phyloP scores from a whole-genome alignment of 768 basidiomycete species.

The Suillus subaureus region DNA sequence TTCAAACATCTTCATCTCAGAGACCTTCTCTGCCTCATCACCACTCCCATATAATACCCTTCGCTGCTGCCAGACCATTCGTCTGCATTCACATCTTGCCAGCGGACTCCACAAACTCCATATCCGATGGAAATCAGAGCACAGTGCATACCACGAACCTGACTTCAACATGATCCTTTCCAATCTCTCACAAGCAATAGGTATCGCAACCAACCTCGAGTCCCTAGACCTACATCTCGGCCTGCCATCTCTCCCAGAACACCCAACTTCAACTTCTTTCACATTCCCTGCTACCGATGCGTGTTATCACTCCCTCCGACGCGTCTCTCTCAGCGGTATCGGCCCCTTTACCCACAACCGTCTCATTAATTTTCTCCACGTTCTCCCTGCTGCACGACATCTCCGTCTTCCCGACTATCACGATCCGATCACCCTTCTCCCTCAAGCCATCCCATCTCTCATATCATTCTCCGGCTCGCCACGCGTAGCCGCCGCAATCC shows the following conservation, averaged over 20 bases:
- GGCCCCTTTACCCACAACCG: conserved; percentile 40
- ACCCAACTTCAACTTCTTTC: conserved; percentile 40
- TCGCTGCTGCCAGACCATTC: conserved; percentile 56
- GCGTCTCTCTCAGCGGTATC: conserved; percentile 45
- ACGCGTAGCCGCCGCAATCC: conserved; percentile 56
- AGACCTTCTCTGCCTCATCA: conserved; percentile 44
- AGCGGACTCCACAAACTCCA: conserved; percentile 49
- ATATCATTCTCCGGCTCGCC: conserved; percentile 61
- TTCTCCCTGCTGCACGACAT: conserved; percentile 44
- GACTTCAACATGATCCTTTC: conserved; percentile 43
- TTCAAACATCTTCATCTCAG: conserved; percentile 50
- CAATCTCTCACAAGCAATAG: conserved; percentile 41
- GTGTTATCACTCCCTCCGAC: conserved; percentile 44
- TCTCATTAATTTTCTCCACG: conserved; percentile 45
- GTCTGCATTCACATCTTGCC: conserved; percentile 46
- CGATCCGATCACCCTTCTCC: conserved; percentile 41
- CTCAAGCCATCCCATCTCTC: conserved; percentile 50
- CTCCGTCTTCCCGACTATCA: conserved; percentile 51
- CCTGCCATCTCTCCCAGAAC: conserved; percentile 47
- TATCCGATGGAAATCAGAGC: conserved; percentile 55
- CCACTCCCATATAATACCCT: conserved; percentile 46
- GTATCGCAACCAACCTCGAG: conserved; percentile 45
- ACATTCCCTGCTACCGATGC: conserved; percentile 43
- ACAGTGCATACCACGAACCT: conserved; percentile 27
- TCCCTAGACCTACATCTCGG: conserved; percentile 57